phyloP scores from a whole-genome alignment of 805 yeast genomes.

The Saccharomycopsis amapae region DNA sequence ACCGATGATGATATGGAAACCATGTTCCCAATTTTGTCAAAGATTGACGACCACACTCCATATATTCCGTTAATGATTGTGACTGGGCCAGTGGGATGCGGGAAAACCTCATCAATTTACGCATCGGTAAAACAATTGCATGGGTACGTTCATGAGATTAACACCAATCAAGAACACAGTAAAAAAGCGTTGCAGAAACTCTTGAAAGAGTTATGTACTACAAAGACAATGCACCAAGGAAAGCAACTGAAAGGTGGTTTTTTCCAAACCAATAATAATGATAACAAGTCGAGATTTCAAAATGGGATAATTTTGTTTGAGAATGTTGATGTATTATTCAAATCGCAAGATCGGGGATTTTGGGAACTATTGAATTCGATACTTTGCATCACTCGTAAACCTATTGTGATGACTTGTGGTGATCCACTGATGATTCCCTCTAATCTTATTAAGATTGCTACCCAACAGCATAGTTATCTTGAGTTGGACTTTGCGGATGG shows the following conservation, averaged over 20 bases:
- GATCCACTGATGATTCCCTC: conserved; percentile 43
- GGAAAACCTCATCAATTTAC: conserved; percentile 70
- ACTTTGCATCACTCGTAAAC: conserved; percentile 55
- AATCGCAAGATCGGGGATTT: conserved; percentile 66
- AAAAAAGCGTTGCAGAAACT: conserved; percentile 59
- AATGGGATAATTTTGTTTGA: conserved; percentile 73
- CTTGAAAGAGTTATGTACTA: conserved; percentile 75
- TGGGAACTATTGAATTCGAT: conserved; percentile 68
- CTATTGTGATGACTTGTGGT: conserved; percentile 61
- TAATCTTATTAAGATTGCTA: conserved; percentile 39
- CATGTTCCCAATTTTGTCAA: conserved; percentile 23
- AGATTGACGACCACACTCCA: conserved; percentile 13
- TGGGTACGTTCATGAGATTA: conserved; percentile 77
- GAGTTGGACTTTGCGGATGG: conserved; percentile 26
- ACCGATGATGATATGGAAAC: conserved; percentile 25
- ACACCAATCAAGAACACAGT: conserved; percentile 65
- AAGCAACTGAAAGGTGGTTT: conserved; percentile 21
- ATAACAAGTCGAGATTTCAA: conserved; percentile 29
- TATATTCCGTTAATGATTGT: conserved; percentile 60
- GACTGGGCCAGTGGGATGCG: conserved; percentile 66
- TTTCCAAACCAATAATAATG: conserved; percentile 12
- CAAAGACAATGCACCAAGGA: conserved; percentile 60
- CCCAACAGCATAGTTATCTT: conserved; percentile 35
- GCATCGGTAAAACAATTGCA: conserved; percentile 53
- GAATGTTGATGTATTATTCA: conserved; percentile 78